Evolutionary conservation across 371 early-diverging fungal genomes (phyloP).

Genomic region (Sporodiniella umbellata): DNA sequence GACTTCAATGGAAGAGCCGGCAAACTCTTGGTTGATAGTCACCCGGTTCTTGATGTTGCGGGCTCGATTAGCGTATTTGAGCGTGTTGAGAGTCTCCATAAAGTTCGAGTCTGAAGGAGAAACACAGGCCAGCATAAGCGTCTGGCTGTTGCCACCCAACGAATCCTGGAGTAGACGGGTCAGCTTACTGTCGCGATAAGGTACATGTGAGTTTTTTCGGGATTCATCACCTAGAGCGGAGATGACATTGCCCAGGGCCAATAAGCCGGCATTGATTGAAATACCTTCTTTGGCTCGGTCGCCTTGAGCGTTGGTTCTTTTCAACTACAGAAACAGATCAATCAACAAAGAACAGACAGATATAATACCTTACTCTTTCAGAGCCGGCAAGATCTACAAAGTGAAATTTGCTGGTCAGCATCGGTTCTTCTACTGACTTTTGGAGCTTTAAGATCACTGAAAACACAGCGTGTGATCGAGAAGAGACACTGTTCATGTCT

Average conservation of each 20-base stretch:
- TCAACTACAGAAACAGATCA: slow-evolving; percentile 51
- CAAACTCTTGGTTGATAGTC: slow-evolving; percentile 73
- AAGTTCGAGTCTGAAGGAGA: slow-evolving; percentile 77
- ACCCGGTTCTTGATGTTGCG: slow-evolving; percentile 85
- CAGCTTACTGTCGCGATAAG: slow-evolving; percentile 98
- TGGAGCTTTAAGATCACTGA: slow-evolving; percentile 77
- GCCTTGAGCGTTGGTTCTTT: slow-evolving; percentile 92
- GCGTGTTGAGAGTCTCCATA: slow-evolving; percentile 89
- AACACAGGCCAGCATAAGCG: slow-evolving; percentile 93
- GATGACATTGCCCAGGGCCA: slow-evolving; percentile 98
- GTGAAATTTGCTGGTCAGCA: slow-evolving; percentile 70
- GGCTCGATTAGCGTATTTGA: slow-evolving; percentile 90
- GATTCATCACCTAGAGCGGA: slow-evolving; percentile 91
- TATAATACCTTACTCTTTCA: slow-evolving; percentile 37
- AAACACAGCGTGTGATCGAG: slow-evolving; percentile 99
- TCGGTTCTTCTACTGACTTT: slow-evolving; percentile 23
- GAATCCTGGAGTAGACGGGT: slow-evolving; percentile 96
- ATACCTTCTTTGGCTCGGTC: slow-evolving; percentile 97
- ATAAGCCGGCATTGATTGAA: slow-evolving; percentile 94
- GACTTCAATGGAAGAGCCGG: slow-evolving; percentile 58
- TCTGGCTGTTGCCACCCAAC: slow-evolving; percentile 93
- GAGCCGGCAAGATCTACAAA: slow-evolving; percentile 98
- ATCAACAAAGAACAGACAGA: background rate
- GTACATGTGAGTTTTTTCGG: slow-evolving; percentile 71
- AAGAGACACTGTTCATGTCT: slow-evolving; percentile 95